Evolutionary conservation across 1,284 basidiomycete genomes (phyloP), one percentile per base, ranked within the genome.

Genomic region (Rhizoctonia solani): DNA sequence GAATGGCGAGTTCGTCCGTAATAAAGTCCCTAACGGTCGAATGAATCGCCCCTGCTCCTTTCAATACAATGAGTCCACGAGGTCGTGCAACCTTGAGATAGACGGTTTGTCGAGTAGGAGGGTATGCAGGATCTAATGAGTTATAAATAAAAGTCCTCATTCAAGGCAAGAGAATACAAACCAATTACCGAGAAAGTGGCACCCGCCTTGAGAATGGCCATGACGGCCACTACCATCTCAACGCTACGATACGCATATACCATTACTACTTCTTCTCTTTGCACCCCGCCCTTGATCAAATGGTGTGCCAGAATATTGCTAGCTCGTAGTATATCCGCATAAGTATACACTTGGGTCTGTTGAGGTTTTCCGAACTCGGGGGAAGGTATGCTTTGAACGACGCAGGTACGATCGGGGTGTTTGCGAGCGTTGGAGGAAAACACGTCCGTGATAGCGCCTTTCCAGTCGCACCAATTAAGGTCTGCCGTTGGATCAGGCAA

Each of bases 181-280:
- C 92, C 95, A 70, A 99, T 98, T 70, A 99, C 97, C 41, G 93
- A 96, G 80, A 99, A 99, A 1, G 94, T 95, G 5, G 93, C 96
- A 27, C 97, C 97, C 1, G 93, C 94, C 80, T 99, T 99, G 73
- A 99, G 84, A 37, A 97, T 89, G 55, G 93, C 97, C 87, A 99
- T 91, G 4, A 99, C 95, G 19, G 96, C 96, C 4, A 99, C 92
- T 5, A 98, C 93, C 55, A 99, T 87, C 76, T 99, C 96, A 46
- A 98, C 95, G 72, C 93, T 94, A 52, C 97, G 87, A 74, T 98
- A 89, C 0, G 97, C 97, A 75, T 99, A 99, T n/a, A 99, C 92
- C 87, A 97, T 98, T 66, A 99, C 95, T 21, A 99, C 95, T 73
- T 99, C 97, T 72, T 96, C 96, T 29, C 94, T 82, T 78, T 96